phyloP scores from a whole-genome alignment of 257 asterid genomes.

The Osmanthus fragrans region DNA sequence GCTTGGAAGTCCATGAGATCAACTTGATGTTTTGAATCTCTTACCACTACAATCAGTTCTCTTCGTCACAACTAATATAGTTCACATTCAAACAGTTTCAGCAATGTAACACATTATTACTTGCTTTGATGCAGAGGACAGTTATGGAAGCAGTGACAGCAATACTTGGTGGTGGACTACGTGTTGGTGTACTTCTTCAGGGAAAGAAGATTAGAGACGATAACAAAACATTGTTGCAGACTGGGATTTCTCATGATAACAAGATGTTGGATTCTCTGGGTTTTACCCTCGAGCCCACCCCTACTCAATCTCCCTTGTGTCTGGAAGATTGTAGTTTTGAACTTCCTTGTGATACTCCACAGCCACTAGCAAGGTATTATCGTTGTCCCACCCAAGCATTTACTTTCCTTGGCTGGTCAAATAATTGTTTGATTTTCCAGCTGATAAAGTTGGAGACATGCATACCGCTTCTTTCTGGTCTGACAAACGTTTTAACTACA shows the following conservation, averaged over 20 bases:
- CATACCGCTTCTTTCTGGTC: neutral
- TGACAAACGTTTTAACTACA: neutral
- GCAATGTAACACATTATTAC: constrained; percentile 20
- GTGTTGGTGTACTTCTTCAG: constrained; percentile 83
- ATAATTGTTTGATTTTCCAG: too few relatives aligned
- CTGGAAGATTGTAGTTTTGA: constrained; percentile 49
- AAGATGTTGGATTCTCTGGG: constrained; percentile 71
- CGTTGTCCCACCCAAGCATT: constrained; percentile 2
- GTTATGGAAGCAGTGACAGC: constrained; percentile 90
- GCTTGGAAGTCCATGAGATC: neutral
- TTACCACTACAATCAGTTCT: neutral
- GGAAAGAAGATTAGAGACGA: constrained; percentile 95
- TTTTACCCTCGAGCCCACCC: constrained; percentile 75
- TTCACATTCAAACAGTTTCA: neutral
- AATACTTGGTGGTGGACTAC: constrained; percentile 79
- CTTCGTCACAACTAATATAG: neutral
- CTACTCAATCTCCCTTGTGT: constrained; percentile 40
- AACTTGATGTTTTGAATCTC: neutral
- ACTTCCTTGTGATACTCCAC: constrained; percentile 51
- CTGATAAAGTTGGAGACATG: too few relatives aligned
- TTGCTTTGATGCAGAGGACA: constrained; percentile 55
- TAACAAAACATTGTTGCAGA: constrained; percentile 76
- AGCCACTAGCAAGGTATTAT: constrained; percentile 66
- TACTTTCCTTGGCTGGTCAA: constrained; percentile 9
- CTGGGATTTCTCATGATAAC: constrained; percentile 76